Conservation (phyloP, 2,329 filamentous ascomycete genomes). For the Hypoxylon sp. region DNA sequence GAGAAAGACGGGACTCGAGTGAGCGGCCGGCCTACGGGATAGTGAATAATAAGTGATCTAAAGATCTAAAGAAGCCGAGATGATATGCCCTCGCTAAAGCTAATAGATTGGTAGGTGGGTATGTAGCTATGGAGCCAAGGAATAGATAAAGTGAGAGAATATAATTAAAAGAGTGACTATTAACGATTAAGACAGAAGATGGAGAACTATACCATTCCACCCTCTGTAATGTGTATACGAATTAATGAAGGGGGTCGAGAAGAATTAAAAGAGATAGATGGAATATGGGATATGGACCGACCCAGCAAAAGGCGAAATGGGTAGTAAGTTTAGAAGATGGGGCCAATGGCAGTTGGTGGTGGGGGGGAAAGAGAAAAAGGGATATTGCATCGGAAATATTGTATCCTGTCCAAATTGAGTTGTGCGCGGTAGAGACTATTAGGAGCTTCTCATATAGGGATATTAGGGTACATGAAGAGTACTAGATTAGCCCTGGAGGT, state of each 20-base stretch:
- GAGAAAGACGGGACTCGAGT: not conserved
- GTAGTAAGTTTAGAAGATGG: conserved; percentile 24
- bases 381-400: conserved; percentile 27
- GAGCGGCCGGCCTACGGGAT: not conserved
- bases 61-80: conserved; percentile 12
- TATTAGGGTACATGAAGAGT: not conserved
- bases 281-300: conserved; percentile 19
- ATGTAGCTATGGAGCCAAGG: conserved; percentile 7
- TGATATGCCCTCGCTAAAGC: conserved; percentile 10
- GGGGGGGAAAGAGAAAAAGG: conserved; percentile 16
- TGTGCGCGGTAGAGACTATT: conserved; percentile 15
- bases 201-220: conserved; percentile 7
- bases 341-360: conserved; percentile 17
- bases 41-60: conserved; percentile 6
- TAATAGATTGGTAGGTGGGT: conserved; percentile 14
- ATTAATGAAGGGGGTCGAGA: conserved; percentile 24
- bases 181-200: conserved; percentile 12
- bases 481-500: conserved; percentile 2
- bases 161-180: conserved; percentile 34
- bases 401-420: conserved; percentile 30
- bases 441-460: conserved; percentile 7
- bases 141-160: conserved; percentile 9
- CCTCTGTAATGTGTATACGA: conserved; percentile 18
- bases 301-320: conserved; percentile 5
- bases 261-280: conserved; percentile 23